phyloP scores from a whole-genome alignment of 345 rosid genomes.

The Citrus hindsii region DNA sequence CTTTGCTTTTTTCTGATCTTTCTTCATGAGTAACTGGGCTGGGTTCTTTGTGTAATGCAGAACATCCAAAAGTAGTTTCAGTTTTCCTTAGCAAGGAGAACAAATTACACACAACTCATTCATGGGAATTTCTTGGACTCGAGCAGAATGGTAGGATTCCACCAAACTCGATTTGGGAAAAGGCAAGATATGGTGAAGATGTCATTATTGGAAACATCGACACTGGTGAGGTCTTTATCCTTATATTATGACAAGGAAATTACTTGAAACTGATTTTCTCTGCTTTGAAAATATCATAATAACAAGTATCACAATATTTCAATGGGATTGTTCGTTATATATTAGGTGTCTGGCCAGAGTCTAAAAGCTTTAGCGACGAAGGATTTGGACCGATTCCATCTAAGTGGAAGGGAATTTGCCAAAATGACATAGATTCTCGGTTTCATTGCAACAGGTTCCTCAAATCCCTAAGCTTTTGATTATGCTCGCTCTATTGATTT shows the following conservation, averaged over 20 bases:
- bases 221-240: slow-evolving; percentile 42
- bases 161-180: slow-evolving; percentile 57
- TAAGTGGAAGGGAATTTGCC: slow-evolving; percentile 78
- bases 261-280: background rate
- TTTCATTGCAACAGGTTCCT: slow-evolving; percentile 76
- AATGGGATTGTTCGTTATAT: background rate
- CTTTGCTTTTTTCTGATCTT: background rate
- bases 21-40: background rate
- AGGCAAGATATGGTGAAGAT: slow-evolving; percentile 73
- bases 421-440: slow-evolving; percentile 45
- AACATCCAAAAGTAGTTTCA: slow-evolving; percentile 75
- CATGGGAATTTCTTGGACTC: slow-evolving; percentile 84
- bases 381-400: slow-evolving; percentile 84
- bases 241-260: background rate
- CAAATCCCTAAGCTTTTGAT: background rate
- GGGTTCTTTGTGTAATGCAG: slow-evolving; percentile 25
- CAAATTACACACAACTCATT: slow-evolving; percentile 79
- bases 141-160: slow-evolving; percentile 45
- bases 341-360: slow-evolving; percentile 92
- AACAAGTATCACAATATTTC: background rate
- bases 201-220: slow-evolving; percentile 81
- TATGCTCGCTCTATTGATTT: background rate
- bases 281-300: background rate
- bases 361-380: slow-evolving; percentile 73
- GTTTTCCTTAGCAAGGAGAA: slow-evolving; percentile 59